Percentiles rank a stretch among this genome's conserved stretches.
These are phyloP conservation scores for Dioscorea zingiberensis DNA, from an alignment of 106 monocot species.

Conservation along the genomic window DNA sequence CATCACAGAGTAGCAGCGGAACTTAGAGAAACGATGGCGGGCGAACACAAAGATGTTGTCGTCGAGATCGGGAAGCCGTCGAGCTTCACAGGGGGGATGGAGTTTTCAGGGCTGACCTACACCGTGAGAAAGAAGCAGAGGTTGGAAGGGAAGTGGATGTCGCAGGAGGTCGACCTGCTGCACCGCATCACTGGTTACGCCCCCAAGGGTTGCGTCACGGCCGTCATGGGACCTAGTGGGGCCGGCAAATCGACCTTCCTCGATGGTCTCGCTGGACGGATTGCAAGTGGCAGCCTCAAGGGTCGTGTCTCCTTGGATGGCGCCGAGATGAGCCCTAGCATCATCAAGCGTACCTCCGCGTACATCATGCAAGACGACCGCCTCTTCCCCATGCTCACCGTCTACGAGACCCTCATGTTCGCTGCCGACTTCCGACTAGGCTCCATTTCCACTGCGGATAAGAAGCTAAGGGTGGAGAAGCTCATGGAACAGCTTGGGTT, in stretches of 20 bases:
- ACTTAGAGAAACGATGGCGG: too few relatives aligned
- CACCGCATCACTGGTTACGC: slow-evolving; percentile 42
- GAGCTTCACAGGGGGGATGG: slow-evolving; percentile 30
- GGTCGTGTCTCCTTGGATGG: slow-evolving; percentile 40
- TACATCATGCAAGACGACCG: slow-evolving; percentile 57
- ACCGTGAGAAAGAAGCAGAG: slow-evolving; percentile 45
- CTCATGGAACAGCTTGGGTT: slow-evolving; percentile 43
- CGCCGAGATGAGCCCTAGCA: slow-evolving; percentile 35
- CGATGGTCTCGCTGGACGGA: slow-evolving; percentile 37
- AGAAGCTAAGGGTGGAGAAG: slow-evolving; percentile 29
- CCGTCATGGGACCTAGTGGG: slow-evolving; percentile 47
- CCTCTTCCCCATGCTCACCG: slow-evolving; percentile 51
- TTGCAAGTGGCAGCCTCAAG: slow-evolving; percentile 37
- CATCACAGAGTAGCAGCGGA: too few relatives aligned
- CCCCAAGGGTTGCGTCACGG: slow-evolving; percentile 42
- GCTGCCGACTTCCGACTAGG: slow-evolving; percentile 43
- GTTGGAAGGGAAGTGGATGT: slow-evolving; percentile 29
- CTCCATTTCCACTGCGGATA: slow-evolving; percentile 18
- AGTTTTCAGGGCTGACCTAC: slow-evolving; percentile 38
- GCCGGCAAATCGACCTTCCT: slow-evolving; percentile 49
- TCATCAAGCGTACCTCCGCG: slow-evolving; percentile 42
- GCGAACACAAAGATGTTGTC: slow-evolving; percentile 2
- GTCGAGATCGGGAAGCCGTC: slow-evolving; percentile 11
- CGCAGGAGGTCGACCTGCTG: slow-evolving; percentile 35
- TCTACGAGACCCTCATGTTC: slow-evolving; percentile 51